Conservation (phyloP, 257 asterid genomes). For the Prunella vulgaris region DNA sequence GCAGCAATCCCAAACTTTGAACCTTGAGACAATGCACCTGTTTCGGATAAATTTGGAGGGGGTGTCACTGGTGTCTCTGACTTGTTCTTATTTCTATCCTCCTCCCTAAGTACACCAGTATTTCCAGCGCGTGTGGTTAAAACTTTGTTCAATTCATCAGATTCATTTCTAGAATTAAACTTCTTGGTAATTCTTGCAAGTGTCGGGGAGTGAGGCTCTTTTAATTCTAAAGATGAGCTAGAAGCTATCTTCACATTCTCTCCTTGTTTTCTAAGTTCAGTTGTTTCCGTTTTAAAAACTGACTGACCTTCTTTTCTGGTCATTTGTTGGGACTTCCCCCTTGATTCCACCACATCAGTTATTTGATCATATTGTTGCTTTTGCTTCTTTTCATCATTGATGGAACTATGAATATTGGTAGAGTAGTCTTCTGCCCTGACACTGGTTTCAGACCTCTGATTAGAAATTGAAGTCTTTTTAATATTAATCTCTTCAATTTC, state of each 20-base stretch:
- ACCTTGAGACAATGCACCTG: conserved; percentile 24
- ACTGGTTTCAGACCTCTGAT: conserved; percentile 38
- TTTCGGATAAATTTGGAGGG: conserved; percentile 27
- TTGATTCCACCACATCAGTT: conserved; percentile 37
- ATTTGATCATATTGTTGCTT: conserved; percentile 32
- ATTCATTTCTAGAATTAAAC: conserved; percentile 27
- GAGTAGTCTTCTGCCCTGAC: conserved; percentile 38
- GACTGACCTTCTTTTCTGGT: conserved; percentile 31
- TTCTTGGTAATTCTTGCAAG: conserved; percentile 25
- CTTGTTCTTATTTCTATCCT: conserved; percentile 26
- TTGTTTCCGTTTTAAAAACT: conserved; percentile 30
- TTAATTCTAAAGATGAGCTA: conserved; percentile 35
- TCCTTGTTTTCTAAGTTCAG: conserved; percentile 35
- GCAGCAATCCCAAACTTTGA: conserved; percentile 21
- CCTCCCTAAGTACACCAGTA: conserved; percentile 25
- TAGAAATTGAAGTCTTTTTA: conserved; percentile 36
- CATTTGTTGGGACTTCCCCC: conserved; percentile 37
- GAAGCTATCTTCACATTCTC: conserved; percentile 29
- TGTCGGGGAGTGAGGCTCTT: conserved; percentile 23
- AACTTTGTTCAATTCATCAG: conserved; percentile 29
- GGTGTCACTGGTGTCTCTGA: conserved; percentile 25
- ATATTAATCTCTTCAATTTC: conserved; percentile 45
- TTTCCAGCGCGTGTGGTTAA: conserved; percentile 27
- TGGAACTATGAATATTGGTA: conserved; percentile 21
- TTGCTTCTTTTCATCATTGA: conserved; percentile 37